Conservation (phyloP, 1,284 basidiomycete genomes). For the Trichosporon sp. region DNA sequence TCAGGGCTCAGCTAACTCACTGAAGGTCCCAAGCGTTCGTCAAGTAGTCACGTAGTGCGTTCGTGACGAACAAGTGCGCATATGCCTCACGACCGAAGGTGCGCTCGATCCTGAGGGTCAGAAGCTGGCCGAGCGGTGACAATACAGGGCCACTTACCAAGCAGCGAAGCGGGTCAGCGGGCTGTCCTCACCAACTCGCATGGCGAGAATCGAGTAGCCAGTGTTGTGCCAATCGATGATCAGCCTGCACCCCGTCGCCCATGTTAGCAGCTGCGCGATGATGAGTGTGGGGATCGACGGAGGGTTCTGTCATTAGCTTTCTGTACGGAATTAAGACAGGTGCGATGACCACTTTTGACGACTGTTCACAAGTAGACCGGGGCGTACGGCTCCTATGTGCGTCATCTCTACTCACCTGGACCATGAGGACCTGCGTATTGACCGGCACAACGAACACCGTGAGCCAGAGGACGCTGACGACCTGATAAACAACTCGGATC, state of each 20-base stretch:
- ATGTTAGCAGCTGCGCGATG: slow-evolving; percentile 69
- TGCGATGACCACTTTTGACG: neutral
- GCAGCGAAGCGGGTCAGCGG: slow-evolving; percentile 67
- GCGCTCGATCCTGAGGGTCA: slow-evolving; percentile 63
- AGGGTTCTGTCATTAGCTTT: slow-evolving; percentile 65
- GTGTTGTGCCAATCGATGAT: slow-evolving; percentile 99
- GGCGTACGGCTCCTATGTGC: neutral
- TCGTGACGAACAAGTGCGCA: slow-evolving; percentile 90
- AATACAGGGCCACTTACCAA: slow-evolving; percentile 51
- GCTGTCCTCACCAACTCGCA: slow-evolving; percentile 66
- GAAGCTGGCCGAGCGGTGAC: neutral
- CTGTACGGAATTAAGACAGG: neutral
- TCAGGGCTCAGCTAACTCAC: slow-evolving; percentile 54
- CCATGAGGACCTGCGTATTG: slow-evolving; percentile 77
- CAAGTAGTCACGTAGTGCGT: slow-evolving; percentile 72
- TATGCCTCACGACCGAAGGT: slow-evolving; percentile 72
- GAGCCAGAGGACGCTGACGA: slow-evolving; percentile 58
- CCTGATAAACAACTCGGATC: slow-evolving; percentile 69
- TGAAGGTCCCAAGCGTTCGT: slow-evolving; percentile 67
- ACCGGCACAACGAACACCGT: slow-evolving; percentile 56
- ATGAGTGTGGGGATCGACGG: slow-evolving; percentile 91
- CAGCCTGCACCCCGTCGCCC: slow-evolving; percentile 67
- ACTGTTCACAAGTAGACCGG: neutral
- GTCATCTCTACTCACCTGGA: slow-evolving; percentile 61
- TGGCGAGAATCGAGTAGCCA: slow-evolving; percentile 84